Percentiles rank a stretch among this genome's conserved stretches.
phyloP scores from a whole-genome alignment of 192 early-diverging fungal species.

The Geranomyces michiganensis region DNA sequence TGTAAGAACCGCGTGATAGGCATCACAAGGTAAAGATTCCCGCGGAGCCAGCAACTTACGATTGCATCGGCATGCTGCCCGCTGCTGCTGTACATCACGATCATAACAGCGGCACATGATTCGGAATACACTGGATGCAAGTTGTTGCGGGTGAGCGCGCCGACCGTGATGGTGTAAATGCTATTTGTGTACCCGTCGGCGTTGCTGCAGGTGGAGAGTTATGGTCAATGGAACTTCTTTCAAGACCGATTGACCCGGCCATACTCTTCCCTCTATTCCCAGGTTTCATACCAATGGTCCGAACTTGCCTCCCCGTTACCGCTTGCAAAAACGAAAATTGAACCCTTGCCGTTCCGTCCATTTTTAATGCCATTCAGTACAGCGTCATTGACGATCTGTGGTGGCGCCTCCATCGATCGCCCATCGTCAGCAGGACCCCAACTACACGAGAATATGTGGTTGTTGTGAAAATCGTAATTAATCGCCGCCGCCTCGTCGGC shows the following conservation, averaged over 20 bases:
- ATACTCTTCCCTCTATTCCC: background rate
- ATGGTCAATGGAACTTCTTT: background rate
- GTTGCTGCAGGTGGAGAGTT: conserved; percentile 49
- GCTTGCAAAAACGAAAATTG: conserved; percentile 91
- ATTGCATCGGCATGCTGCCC: conserved; percentile 69
- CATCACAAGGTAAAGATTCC: background rate
- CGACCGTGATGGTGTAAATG: conserved; percentile 92
- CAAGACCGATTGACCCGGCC: background rate
- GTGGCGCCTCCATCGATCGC: conserved; percentile 79
- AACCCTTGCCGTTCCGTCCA: conserved; percentile 82
- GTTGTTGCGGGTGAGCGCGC: conserved; percentile 78
- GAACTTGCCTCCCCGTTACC: conserved; percentile 81
- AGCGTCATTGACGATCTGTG: conserved; percentile 76
- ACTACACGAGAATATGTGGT: conserved; percentile 93
- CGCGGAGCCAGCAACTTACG: conserved; percentile 52
- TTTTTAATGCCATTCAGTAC: conserved; percentile 84
- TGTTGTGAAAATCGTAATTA: conserved; percentile 85
- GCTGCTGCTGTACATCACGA: conserved; percentile 80
- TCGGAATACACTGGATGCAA: conserved; percentile 86
- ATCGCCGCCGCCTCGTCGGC: conserved; percentile 89
- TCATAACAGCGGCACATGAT: conserved; percentile 83
- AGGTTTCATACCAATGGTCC: conserved; percentile 78
- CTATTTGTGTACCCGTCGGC: conserved; percentile 96
- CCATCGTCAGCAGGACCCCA: conserved; percentile 97
- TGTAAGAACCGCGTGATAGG: background rate